Percentiles rank a stretch among this genome's conserved stretches.
phyloP scores from a whole-genome alignment of 306 rosid species.

The Cucurbita maxima region DNA sequence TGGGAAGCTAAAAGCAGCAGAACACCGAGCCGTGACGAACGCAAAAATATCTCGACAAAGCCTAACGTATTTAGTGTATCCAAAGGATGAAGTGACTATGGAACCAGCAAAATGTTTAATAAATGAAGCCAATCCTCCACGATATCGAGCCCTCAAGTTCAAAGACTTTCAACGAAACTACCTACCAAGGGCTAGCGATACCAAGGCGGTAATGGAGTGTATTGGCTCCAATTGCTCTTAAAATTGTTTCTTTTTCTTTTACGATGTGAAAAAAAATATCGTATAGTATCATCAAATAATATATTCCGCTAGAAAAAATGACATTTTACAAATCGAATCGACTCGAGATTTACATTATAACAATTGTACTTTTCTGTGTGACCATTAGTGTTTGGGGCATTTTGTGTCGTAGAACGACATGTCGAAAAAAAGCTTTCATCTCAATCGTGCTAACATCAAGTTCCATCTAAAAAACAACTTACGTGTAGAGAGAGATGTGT shows the following conservation, averaged over 20 bases:
- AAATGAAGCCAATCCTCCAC: conserved; percentile 18
- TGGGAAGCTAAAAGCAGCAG: conserved; percentile 45
- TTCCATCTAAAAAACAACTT: too few relatives aligned
- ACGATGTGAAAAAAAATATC: not conserved
- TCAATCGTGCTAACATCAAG: too few relatives aligned
- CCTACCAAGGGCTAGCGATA: conserved; percentile 15
- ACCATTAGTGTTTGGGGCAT: not conserved
- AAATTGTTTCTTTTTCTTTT: not conserved
- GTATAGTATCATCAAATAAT: not conserved
- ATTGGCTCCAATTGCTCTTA: not conserved
- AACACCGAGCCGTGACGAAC: conserved; percentile 55
- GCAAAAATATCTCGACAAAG: too few relatives aligned
- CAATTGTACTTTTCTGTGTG: not conserved
- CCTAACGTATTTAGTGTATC: too few relatives aligned
- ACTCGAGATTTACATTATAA: not conserved
- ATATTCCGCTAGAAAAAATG: not conserved
- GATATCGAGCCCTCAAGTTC: conserved; percentile 25
- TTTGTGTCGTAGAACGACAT: not conserved
- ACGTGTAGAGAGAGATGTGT: too few relatives aligned
- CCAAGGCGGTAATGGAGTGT: conserved; percentile 16
- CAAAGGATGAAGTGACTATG: conserved; percentile 17
- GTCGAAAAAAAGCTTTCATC: too few relatives aligned
- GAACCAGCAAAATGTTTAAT: conserved; percentile 34
- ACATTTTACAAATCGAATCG: not conserved
- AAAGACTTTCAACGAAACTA: conserved; percentile 25